Percentiles rank a stretch among this genome's conserved stretches.
phyloP scores from a whole-genome alignment of 371 early-diverging fungal species.

The Batrachochytrium dendrobatidis region DNA sequence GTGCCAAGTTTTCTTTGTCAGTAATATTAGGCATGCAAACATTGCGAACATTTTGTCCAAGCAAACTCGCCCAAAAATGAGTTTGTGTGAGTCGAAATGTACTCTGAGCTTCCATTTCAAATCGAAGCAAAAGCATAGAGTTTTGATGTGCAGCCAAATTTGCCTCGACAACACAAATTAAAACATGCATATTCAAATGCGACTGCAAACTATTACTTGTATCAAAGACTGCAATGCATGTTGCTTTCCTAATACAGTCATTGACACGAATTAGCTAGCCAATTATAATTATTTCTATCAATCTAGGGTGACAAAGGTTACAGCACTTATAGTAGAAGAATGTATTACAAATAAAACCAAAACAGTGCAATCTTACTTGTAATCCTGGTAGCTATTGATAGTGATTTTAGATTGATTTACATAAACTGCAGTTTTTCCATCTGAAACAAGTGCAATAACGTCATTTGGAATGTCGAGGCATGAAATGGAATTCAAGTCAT shows the following conservation, averaged over 20 bases:
- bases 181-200: too few relatives aligned
- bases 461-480: slow-evolving; percentile 4
- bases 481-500: slow-evolving; percentile 4
- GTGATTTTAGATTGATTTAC: slow-evolving; percentile 29
- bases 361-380: too few relatives aligned
- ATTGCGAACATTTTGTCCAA: background rate
- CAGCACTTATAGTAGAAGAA: too few relatives aligned
- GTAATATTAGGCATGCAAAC: background rate
- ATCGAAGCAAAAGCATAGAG: background rate
- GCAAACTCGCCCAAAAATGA: background rate
- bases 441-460: slow-evolving; percentile 12
- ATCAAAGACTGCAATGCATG: too few relatives aligned
- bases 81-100: background rate
- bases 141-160: background rate
- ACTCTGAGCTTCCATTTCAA: background rate
- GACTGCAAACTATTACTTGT: too few relatives aligned
- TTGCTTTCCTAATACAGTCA: background rate
- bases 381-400: background rate
- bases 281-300: background rate
- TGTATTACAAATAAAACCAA: too few relatives aligned
- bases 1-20: too few relatives aligned
- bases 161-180: background rate
- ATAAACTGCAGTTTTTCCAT: slow-evolving; percentile 7
- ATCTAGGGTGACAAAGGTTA: background rate
- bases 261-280: background rate